Evolutionary conservation across 257 asterid species (phyloP), one percentile per base, ranked within the genome.

Genomic region (Nicotiana sylvestris): DNA sequence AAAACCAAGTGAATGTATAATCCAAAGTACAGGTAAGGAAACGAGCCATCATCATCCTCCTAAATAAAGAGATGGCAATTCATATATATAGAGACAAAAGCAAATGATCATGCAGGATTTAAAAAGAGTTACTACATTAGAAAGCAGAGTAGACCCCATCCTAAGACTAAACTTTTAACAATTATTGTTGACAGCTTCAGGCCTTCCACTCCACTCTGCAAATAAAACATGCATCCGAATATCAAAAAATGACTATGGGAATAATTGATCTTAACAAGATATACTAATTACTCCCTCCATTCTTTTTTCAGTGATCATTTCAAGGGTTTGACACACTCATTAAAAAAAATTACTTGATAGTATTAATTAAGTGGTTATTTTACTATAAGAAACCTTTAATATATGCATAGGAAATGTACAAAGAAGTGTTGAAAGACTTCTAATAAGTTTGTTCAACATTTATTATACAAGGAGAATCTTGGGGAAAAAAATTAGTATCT

Each of bases 141-240:
- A 74, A 72, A 49, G 62, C 39, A 13, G 25, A 49, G 62, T 49
- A 74, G 62, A 46, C 39, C 58, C 80, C 62, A 49, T 49, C 80
- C 80, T 74, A 74, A 27, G 62, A 61, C 60, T 58, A 61, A 27
- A 60, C 60, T 37, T 65, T 37, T 33, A 72, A 25, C 58, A 15
- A 39, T 11, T 1, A 35, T 21, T 65, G n/a, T 79, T 65, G 70
- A 37, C 61, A 16, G 6, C 74, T 56, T 79, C 21, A 61, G 55
- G 60, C 72, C 57, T 17, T 79, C 82, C 3, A 9, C 82, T 79
- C 82, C 82, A 1, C 82, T 79, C 82, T 79, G 82, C 57, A 58
- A 46, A 74, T 74, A 3, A 74, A 49, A 74, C 25, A 74, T 74
- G 62, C 80, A 46, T 74, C 80, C 79, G 25, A 70, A 74, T 72